Evolutionary conservation across 495 filamentous ascomycete species (phyloP).

Genomic region (Talaromyces nanjingensis): DNA sequence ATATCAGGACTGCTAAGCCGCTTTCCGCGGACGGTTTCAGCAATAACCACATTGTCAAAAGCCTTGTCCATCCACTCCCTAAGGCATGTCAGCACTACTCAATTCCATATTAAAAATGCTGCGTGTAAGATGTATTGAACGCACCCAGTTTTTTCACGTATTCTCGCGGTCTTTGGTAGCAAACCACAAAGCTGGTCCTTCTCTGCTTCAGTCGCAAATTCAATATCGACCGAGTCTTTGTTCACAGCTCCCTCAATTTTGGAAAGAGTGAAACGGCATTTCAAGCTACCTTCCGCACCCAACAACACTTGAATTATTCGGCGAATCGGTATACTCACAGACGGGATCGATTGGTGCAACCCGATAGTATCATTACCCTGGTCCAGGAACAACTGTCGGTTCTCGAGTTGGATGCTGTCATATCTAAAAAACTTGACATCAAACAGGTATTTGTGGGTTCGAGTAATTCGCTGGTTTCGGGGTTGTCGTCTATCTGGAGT

Average conservation of each 20-base stretch:
- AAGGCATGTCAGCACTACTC: neutral
- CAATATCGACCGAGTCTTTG: conserved; percentile 26
- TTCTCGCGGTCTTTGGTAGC: conserved; percentile 12
- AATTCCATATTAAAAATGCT: neutral
- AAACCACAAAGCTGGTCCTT: conserved; percentile 16
- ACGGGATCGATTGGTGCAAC: neutral
- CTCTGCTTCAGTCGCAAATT: conserved; percentile 20
- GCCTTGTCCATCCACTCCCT: conserved; percentile 32
- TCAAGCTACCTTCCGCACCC: conserved; percentile 22
- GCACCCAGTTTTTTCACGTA: conserved; percentile 18
- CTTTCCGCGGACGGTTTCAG: conserved; percentile 8
- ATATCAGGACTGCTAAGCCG: conserved; percentile 6
- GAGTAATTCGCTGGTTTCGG: neutral
- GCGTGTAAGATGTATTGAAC: conserved; percentile 1
- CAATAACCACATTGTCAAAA: conserved; percentile 21
- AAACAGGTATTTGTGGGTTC: conserved; percentile 8
- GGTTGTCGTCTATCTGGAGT: conserved; percentile 13
- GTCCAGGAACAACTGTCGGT: conserved; percentile 12
- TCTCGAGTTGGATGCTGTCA: conserved; percentile 12
- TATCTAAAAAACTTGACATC: conserved; percentile 17
- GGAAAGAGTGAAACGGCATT: conserved; percentile 28
- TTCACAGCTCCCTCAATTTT: conserved; percentile 13
- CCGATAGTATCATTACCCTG: conserved; percentile 8
- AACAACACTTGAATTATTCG: conserved; percentile 15
- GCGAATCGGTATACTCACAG: conserved; percentile 12